Percentiles rank a stretch among this genome's conserved stretches.
Evolutionary conservation across 805 yeast genomes (phyloP).

Genomic region (Hanseniaspora singularis): DNA sequence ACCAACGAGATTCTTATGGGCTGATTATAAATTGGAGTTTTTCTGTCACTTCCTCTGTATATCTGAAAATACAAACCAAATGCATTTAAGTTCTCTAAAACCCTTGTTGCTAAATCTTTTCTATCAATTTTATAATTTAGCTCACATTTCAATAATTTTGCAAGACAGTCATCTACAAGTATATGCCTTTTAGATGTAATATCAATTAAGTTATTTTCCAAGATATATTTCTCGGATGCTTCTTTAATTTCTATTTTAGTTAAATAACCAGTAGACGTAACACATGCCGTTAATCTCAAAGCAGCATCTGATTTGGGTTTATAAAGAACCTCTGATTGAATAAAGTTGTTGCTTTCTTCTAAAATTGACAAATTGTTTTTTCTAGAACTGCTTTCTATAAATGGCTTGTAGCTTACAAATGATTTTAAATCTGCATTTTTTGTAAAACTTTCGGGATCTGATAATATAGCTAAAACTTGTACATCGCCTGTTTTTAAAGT

Average conservation of each 20-base stretch:
- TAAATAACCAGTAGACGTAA: conserved; percentile 36
- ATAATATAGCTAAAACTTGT: conserved; percentile 25
- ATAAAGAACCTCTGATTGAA: conserved; percentile 34
- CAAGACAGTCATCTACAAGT: conserved; percentile 42
- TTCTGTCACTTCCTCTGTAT: conserved; percentile 24
- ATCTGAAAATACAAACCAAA: conserved; percentile 41
- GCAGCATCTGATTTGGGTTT: conserved; percentile 42
- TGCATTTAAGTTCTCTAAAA: conserved; percentile 33
- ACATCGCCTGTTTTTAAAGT: conserved; percentile 67
- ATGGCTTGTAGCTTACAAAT: conserved; percentile 51
- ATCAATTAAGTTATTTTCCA: conserved; percentile 39
- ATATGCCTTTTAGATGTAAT: conserved; percentile 43
- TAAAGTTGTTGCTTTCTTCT: conserved; percentile 24
- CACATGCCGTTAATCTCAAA: conserved; percentile 36
- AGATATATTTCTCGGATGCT: conserved; percentile 46
- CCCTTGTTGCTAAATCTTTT: conserved; percentile 32
- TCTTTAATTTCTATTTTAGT: conserved; percentile 43
- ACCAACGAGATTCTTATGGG: conserved; percentile 37
- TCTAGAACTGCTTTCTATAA: conserved; percentile 6
- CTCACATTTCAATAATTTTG: conserved; percentile 28
- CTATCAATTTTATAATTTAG: conserved; percentile 27
- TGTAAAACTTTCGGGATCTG: conserved; percentile 39
- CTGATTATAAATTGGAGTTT: conserved; percentile 14
- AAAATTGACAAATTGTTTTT: conserved; percentile 19
- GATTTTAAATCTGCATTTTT: conserved; percentile 39